Conservation (phyloP, 371 early-diverging fungal species). For the Syncephalastrum sp. region DNA sequence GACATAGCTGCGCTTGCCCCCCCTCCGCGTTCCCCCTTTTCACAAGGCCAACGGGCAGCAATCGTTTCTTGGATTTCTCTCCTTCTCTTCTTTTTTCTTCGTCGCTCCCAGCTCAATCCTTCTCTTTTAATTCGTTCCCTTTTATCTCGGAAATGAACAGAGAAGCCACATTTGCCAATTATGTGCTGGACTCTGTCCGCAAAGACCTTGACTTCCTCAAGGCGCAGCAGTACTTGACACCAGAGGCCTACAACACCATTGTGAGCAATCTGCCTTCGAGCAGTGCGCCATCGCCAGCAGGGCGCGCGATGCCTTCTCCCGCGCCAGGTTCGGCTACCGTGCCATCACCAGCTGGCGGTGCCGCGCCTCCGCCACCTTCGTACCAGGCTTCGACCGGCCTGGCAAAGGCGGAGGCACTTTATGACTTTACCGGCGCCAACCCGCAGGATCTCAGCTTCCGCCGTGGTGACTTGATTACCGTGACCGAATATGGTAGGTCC, state of each 20-base stretch:
- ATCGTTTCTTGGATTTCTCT: too few relatives aligned
- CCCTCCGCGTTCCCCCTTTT: too few relatives aligned
- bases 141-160: conserved; percentile 11
- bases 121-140: neutral
- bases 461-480: conserved; percentile 20
- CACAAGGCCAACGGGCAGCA: too few relatives aligned
- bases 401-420: conserved; percentile 27
- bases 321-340: neutral
- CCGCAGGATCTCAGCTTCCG: conserved; percentile 23
- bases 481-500: conserved; percentile 20
- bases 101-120: neutral
- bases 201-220: conserved; percentile 29
- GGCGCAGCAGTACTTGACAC: conserved; percentile 20
- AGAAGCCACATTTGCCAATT: conserved; percentile 19
- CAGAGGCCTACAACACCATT: conserved; percentile 25
- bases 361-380: conserved; percentile 15
- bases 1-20: too few relatives aligned
- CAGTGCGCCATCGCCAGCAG: conserved; percentile 1
- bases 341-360: conserved; percentile 1
- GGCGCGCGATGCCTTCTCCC: conserved; percentile 12
- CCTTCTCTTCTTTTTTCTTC: too few relatives aligned
- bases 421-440: conserved; percentile 25
- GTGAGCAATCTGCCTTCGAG: conserved; percentile 16
- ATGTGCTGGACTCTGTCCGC: conserved; percentile 26
- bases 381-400: conserved; percentile 6